Base-by-base conservation (phyloP, 2,329 filamentous ascomycete genomes). In the Sphaerulina musiva region DNA sequence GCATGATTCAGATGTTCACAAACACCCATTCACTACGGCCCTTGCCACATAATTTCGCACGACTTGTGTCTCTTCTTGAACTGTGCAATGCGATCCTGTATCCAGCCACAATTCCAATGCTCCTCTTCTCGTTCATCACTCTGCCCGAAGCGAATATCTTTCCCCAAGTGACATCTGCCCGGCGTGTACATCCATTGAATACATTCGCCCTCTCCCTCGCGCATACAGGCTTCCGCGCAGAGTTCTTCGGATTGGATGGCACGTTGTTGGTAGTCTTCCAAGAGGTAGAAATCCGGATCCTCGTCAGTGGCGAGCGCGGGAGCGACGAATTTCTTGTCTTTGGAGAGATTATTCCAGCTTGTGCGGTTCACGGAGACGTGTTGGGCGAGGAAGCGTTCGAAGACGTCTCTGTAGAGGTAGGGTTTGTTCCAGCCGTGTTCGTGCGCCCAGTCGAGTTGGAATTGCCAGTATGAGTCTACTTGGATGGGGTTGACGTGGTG, bases 111-210 rank as follows among this genome's bases (percentile, higher is more conserved):
- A 11, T 53, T 63, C 67, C 68, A 69, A 40, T 64, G 60, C 38
- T 64, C 58, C 4, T 48, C 53, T 41, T 64, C 61, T 20, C 56
- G 48, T 53, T 67, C 67, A 48, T 70, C 68, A 23, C 59, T 64
- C 31, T 60, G 61, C n/a, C 68, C 68, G 20, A 70, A 63, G 2
- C 67, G 56, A 2, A 70, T 57, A 8, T 66, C 64, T 31, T 62
- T 54, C 6, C 66, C 68, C 50, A 70, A 45, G 44, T 68, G 60
- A 55, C 68, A 70, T 20, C 66, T 56, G 3, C 67, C 68, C 4
- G 66, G 62, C 46, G 59, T 58, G 43, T 58, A 68, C 67, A 68
- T 69, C 66, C 67, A 70, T 56, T 70, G 67, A n/a, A 69, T 55
- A 40, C 68, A 70, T 6, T 64, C 53, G 1, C 58, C 51, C n/a